A percentile compares a stretch with the other conserved stretches of the same genome.
These are phyloP conservation scores for Dendrobium huoshanense DNA, from an alignment of 106 monocot species.

Conservation along the genomic window DNA sequence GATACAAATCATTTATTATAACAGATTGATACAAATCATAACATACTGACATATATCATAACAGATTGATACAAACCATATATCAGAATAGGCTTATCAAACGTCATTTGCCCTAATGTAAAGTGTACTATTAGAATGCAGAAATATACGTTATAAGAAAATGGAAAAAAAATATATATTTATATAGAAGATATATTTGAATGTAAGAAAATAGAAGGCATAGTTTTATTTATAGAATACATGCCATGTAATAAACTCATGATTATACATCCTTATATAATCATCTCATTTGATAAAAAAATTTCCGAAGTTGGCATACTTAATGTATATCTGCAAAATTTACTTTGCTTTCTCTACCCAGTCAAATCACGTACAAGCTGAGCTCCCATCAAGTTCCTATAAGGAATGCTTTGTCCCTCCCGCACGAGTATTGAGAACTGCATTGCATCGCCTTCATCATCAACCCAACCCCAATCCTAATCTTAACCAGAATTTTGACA, in stretches of 20 bases:
- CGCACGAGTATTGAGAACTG: conserved; percentile 33
- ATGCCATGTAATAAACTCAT: not conserved
- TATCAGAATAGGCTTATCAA: no score
- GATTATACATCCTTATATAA: not conserved
- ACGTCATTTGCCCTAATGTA: no score
- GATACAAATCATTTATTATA: no score
- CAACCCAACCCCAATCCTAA: not conserved
- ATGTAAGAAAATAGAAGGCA: no score
- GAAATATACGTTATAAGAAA: no score
- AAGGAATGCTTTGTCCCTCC: conserved; percentile 29
- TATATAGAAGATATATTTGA: no score
- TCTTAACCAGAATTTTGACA: conserved; percentile 10
- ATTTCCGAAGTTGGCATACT: not conserved
- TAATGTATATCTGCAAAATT: not conserved
- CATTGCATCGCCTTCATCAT: conserved; percentile 11
- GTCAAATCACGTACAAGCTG: conserved; percentile 36
- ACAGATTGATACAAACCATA: no score
- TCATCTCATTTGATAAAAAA: not conserved
- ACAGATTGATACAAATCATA: no score
- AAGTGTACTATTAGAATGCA: no score
- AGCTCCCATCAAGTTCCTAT: conserved; percentile 34
- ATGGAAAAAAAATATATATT: no score
- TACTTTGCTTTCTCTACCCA: conserved; percentile 3
- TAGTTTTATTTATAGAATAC: no score
- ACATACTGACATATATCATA: no score